Evolutionary conservation across 208 protist genomes (phyloP).

Genomic region (Acanthamoeba healyi): DNA sequence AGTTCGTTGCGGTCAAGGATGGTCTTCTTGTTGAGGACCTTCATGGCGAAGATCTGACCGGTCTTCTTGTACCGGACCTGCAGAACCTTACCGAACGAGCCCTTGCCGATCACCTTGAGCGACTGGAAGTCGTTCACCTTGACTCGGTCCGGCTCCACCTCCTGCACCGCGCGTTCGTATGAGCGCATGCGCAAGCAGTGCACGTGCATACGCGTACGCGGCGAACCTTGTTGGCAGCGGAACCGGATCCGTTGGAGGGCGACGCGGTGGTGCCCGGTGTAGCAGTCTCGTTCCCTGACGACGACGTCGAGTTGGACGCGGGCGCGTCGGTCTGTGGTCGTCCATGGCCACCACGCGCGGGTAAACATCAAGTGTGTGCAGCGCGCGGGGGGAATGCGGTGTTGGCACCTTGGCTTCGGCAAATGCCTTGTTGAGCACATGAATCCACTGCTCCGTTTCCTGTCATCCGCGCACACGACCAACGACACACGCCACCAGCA

Average conservation of each 20-base stretch:
- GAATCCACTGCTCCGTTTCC: neutral
- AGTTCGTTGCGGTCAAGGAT: conserved; percentile 87
- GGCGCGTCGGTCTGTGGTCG: neutral
- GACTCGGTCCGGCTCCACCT: neutral
- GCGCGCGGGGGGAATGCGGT: too few species aligned
- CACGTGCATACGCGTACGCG: too few species aligned
- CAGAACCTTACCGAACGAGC: conserved; percentile 89
- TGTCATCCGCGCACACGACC: neutral
- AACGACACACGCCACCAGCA: neutral
- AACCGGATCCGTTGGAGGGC: neutral
- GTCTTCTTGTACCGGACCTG: conserved; percentile 87
- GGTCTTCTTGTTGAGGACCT: conserved; percentile 88
- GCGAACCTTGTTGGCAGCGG: neutral
- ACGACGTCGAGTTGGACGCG: neutral
- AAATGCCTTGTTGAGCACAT: neutral
- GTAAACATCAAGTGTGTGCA: neutral
- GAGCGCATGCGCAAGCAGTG: neutral
- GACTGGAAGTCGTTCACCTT: conserved; percentile 89
- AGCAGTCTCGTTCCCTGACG: too few species aligned
- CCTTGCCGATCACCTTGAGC: conserved; percentile 88
- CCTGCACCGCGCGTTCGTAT: neutral
- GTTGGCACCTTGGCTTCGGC: neutral
- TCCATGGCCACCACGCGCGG: neutral
- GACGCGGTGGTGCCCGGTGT: too few species aligned
- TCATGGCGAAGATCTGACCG: conserved; percentile 90